Conservation (phyloP, 768 basidiomycete genomes). For the Podaxis rugospora region DNA sequence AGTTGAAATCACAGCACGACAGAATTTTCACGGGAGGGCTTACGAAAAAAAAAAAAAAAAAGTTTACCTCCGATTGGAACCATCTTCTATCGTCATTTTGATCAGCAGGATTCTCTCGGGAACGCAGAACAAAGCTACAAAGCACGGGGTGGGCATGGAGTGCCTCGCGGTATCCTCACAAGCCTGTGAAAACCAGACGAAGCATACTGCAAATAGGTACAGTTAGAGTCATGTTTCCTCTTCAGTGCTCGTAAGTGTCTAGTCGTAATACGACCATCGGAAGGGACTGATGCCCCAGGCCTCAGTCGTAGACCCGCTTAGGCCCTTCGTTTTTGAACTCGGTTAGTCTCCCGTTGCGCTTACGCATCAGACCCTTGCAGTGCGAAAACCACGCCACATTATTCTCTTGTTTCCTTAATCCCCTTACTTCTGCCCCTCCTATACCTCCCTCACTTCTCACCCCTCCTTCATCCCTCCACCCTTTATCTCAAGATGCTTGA, state of each 20-base stretch:
- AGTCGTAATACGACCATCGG: neutral
- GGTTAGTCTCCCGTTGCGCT: too few relatives aligned
- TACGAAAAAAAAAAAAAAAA: too few relatives aligned
- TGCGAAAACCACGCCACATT: neutral
- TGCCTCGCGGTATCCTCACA: neutral
- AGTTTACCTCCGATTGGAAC: neutral
- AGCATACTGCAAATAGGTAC: neutral
- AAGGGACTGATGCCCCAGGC: neutral
- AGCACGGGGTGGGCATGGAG: neutral
- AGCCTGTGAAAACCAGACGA: neutral
- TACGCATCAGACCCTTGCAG: neutral
- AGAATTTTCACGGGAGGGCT: neutral
- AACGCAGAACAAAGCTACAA: neutral
- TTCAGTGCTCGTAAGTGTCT: neutral
- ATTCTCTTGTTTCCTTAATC: neutral
- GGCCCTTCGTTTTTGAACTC: neutral
- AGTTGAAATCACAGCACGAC: neutral
- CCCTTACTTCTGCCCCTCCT: neutral
- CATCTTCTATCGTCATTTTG: neutral
- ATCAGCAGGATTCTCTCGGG: neutral
- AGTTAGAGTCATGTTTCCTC: neutral
- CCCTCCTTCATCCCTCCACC: neutral
- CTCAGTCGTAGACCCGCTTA: neutral
- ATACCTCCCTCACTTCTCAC: neutral
- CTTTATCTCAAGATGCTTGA: neutral